Evolutionary conservation across 1,139 yeast genomes (phyloP).

Genomic region (Kodamaea suecica): DNA sequence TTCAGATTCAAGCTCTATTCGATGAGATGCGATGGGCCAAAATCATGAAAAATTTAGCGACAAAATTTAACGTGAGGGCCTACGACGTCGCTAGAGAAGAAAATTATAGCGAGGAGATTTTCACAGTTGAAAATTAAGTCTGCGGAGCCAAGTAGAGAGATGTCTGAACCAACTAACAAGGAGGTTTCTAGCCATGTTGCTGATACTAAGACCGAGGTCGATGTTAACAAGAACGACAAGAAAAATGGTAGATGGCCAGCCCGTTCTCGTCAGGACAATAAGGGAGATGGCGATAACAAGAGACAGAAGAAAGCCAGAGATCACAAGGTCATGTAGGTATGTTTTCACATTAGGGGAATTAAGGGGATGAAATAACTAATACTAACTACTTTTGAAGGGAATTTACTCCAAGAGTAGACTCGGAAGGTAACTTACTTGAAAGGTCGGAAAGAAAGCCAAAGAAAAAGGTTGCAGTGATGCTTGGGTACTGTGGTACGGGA

Average conservation of each 20-base stretch:
- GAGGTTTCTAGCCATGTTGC: neutral
- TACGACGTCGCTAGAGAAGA: too few species aligned
- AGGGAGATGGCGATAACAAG: conserved; percentile 30
- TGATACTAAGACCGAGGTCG: neutral
- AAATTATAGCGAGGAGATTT: conserved; percentile 1
- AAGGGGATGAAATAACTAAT: conserved; percentile 1
- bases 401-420: conserved; percentile 50
- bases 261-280: conserved; percentile 32
- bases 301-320: conserved; percentile 31
- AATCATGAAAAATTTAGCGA: conserved; percentile 7
- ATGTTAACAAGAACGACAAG: conserved; percentile 1
- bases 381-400: conserved; percentile 36
- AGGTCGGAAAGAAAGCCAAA: conserved; percentile 71
- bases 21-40: conserved; percentile 7
- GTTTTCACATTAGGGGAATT: conserved; percentile 13
- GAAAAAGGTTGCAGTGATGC: conserved; percentile 83
- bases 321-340: conserved; percentile 50
- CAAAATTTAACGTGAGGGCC: too few species aligned
- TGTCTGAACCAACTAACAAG: conserved; percentile 1
- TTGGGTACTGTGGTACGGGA: conserved; percentile 98
- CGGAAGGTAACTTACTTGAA: conserved; percentile 56
- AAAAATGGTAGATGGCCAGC: conserved; percentile 29
- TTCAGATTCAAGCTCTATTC: conserved; percentile 5
- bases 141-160: neutral
- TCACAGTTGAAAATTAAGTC: too few species aligned